Evolutionary conservation across 179 eudicot genomes (phyloP), one percentile per base, ranked within the genome.

Genomic region (Gypsophila paniculata): DNA sequence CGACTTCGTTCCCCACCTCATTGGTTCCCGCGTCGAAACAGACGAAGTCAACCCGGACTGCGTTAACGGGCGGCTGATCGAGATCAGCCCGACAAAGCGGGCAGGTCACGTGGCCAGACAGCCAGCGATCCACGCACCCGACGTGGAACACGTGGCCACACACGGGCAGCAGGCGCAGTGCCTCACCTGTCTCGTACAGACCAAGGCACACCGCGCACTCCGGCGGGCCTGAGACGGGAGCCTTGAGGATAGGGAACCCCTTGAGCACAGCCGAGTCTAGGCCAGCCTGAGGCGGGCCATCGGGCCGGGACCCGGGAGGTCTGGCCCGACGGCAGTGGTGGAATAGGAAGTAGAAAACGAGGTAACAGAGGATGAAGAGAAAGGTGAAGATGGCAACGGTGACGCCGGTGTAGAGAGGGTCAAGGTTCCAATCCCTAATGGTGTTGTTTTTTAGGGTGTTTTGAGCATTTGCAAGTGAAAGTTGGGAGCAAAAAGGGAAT

Each of bases 131-230:
- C 12, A 88, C 80, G 62, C 91, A 88, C 21, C 82, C 86, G 1
- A 82, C 72, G 69, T 88, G 91, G 55, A 86, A 86, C 29, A 86
- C 85, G 69, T 88, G 91, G 9, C 80, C 86, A 61, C 91, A 88
- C 22, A 74, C 79, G 25, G 89, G 89, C 11, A 88, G 59, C 23
- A 86, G 29, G 13, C 91, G 75, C 15, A 84, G 65, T 34, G 74
- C 79, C 2, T 87, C 89, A 8, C 81, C 81, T 21, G 82, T 85
- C 42, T 87, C 85, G 29, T 84, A 87, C 55, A 76, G 84, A 59
- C 76, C 79, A 7, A 87, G 48, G 36, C 91, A 87, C 5, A 87
- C 85, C 9, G 86, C 87, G 68, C 91, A 87, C 71, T 87, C 91
- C 61, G 46, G 11, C 58, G 49, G 17, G 25, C 23, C 55, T 8